A percentile compares a stretch with the other conserved stretches of the same genome.
Conservation (phyloP, 1,284 basidiomycete species). For the Sporisorium exsertum region DNA sequence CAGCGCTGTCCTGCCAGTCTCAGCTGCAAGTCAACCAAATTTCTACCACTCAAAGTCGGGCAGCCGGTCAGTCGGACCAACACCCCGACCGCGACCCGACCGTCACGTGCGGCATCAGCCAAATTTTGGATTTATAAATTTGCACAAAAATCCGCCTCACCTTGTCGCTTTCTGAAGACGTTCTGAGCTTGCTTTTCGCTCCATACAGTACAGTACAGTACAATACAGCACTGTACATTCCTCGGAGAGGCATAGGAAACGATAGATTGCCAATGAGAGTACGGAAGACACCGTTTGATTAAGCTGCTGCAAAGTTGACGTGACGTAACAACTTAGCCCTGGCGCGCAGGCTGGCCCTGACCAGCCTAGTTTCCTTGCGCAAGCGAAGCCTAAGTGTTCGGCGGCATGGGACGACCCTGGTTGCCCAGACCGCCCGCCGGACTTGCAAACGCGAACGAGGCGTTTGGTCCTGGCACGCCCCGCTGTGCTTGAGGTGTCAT, state of each 20-base stretch:
- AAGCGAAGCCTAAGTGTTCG: constrained; percentile 6
- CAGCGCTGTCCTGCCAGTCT: constrained; percentile 3
- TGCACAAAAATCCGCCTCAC: not conserved
- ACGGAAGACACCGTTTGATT: not conserved
- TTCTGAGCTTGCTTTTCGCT: too few relatives aligned
- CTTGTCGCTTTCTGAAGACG: not conserved
- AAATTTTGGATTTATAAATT: not conserved
- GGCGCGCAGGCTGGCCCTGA: constrained; percentile 13
- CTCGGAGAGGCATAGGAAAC: not conserved
- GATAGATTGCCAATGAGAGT: not conserved
- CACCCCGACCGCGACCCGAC: constrained; percentile 35
- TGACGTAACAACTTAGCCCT: not conserved
- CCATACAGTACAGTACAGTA: too few relatives aligned
- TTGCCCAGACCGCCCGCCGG: constrained; percentile 20
- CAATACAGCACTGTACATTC: too few relatives aligned
- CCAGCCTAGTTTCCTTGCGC: constrained; percentile 3
- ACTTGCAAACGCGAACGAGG: constrained; percentile 39
- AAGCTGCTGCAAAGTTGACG: not conserved
- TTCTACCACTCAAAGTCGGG: constrained; percentile 26
- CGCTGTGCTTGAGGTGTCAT: constrained; percentile 35
- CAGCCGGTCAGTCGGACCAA: constrained; percentile 25
- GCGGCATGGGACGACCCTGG: constrained; percentile 14
- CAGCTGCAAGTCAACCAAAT: constrained; percentile 38
- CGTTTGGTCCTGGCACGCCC: constrained; percentile 22
- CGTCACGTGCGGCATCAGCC: constrained; percentile 22